Evolutionary conservation across 1,284 basidiomycete species (phyloP).

Genomic region (Retiboletus flavoniger): DNA sequence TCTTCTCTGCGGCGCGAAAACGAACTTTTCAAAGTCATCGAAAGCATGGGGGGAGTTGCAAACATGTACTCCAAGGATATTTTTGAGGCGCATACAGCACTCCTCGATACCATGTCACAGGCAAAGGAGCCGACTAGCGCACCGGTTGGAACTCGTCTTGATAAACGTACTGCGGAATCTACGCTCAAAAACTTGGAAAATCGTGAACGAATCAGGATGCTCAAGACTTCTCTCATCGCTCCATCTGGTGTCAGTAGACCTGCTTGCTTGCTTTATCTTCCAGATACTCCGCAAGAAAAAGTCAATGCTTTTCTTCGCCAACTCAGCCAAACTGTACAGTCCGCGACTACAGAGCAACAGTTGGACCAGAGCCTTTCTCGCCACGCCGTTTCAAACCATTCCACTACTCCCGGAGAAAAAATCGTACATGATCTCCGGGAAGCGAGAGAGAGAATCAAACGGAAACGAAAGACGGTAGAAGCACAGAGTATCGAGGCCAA

Average conservation of each 20-base stretch:
- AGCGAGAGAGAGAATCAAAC: conserved; percentile 35
- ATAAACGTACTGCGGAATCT: conserved; percentile 66
- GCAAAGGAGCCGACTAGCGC: conserved; percentile 66
- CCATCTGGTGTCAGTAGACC: conserved; percentile 53
- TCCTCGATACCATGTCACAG: conserved; percentile 53
- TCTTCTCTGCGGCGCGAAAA: conserved; percentile 75
- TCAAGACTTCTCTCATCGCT: conserved; percentile 57
- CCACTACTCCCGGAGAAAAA: conserved; percentile 40
- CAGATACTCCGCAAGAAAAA: conserved; percentile 48
- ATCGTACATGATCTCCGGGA: conserved; percentile 46
- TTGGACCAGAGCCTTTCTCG: conserved; percentile 56
- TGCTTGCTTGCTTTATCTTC: conserved; percentile 61
- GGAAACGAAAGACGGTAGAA: conserved; percentile 31
- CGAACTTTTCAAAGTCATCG: conserved; percentile 64
- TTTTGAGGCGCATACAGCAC: conserved; percentile 57
- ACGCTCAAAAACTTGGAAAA: conserved; percentile 61
- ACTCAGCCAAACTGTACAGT: conserved; percentile 42
- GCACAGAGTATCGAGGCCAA: conserved; percentile 45
- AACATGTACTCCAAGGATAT: conserved; percentile 68
- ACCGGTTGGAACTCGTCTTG: conserved; percentile 62
- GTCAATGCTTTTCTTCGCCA: conserved; percentile 55
- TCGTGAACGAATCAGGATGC: conserved; percentile 61
- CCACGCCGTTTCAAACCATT: conserved; percentile 48
- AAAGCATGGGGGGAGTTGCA: conserved; percentile 60
- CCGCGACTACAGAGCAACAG: conserved; percentile 34